A percentile compares a stretch with the other conserved stretches of the same genome.
phyloP scores from a whole-genome alignment of 78 protist species.

The Dictyostelium discoideum region dicty_2.7 NC_007089.4:3881501-3882000 shows the following conservation, averaged over 20 bases:
- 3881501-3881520: neutral
- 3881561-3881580: neutral
- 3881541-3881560: neutral
- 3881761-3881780: conserved; percentile 20
- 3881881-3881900: conserved; percentile 47
- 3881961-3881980: neutral
- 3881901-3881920: neutral
- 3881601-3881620: neutral
- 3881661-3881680: neutral
- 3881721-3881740: conserved; percentile 12
- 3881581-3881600: conserved; percentile 1
- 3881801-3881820: conserved; percentile 34
- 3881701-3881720: neutral
- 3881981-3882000: conserved; percentile 16
- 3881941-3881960: neutral
- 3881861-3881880: conserved; percentile 5
- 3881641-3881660: neutral
- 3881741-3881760: neutral
- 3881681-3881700: neutral
- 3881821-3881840: conserved; percentile 23
- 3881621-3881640: conserved; percentile 4
- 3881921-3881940: neutral
- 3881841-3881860: neutral
- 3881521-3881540: conserved; percentile 1
- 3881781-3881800: conserved; percentile 16